Evolutionary conservation across 441 rosid species (phyloP).

Genomic region (Heliophila coronopifolia): DNA sequence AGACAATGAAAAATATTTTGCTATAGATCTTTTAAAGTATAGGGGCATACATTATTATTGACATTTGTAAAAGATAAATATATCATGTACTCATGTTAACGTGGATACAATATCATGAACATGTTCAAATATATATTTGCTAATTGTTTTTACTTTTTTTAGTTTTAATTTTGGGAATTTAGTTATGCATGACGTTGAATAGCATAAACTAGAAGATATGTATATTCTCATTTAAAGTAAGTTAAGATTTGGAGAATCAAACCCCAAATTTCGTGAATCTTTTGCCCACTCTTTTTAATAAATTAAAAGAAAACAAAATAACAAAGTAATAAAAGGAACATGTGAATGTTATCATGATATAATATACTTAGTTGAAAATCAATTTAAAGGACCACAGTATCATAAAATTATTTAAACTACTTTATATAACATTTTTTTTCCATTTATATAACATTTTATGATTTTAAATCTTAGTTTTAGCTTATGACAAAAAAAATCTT

Average conservation of each 20-base stretch:
- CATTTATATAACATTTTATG: background rate
- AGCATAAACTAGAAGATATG: slow-evolving; percentile 21
- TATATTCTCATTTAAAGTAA: slow-evolving; percentile 26
- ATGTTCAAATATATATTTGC: too few species aligned
- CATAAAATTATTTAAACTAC: slow-evolving; percentile 22
- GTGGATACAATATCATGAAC: too few species aligned
- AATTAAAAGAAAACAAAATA: background rate
- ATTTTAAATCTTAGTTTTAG: background rate
- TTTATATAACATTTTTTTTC: slow-evolving; percentile 11
- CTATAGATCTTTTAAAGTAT: too few species aligned
- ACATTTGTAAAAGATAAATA: too few species aligned
- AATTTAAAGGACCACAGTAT: slow-evolving; percentile 27
- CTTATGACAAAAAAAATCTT: too few species aligned
- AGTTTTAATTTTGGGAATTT: too few species aligned
- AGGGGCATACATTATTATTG: too few species aligned
- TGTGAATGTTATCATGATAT: slow-evolving; percentile 27
- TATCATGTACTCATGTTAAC: too few species aligned
- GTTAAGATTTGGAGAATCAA: slow-evolving; percentile 31
- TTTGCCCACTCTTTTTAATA: slow-evolving; percentile 20
- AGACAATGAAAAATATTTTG: too few species aligned
- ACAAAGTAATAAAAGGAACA: slow-evolving; percentile 1
- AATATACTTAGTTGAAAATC: slow-evolving; percentile 25
- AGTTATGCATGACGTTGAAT: slow-evolving; percentile 14
- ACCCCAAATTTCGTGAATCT: slow-evolving; percentile 30
- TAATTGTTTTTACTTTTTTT: background rate